phyloP scores from a whole-genome alignment of 2,329 filamentous ascomycete genomes.

The Nemania serpens region DNA sequence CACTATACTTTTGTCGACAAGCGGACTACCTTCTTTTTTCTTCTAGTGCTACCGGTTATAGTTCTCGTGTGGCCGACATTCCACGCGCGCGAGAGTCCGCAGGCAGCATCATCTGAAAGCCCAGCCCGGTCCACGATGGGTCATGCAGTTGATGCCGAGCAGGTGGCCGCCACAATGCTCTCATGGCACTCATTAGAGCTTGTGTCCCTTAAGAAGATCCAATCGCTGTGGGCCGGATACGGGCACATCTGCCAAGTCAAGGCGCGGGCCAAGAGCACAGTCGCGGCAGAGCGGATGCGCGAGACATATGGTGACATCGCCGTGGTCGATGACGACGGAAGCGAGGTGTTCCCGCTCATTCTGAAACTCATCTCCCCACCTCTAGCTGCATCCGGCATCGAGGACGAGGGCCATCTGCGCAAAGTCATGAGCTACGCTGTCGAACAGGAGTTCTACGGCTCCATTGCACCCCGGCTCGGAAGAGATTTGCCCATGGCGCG shows the following conservation, averaged over 20 bases:
- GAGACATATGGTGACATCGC: conserved; percentile 19
- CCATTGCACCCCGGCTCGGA: conserved; percentile 56
- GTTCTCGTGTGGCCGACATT: conserved; percentile 8
- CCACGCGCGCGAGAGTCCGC: not conserved
- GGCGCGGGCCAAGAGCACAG: conserved; percentile 44
- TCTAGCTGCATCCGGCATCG: conserved; percentile 19
- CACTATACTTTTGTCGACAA: not conserved
- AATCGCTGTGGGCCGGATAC: conserved; percentile 57
- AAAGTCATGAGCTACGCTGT: conserved; percentile 71
- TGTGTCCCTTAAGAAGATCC: conserved; percentile 45
- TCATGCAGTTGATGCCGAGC: conserved; percentile 33
- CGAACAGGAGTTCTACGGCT: conserved; percentile 67
- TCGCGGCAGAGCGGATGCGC: conserved; percentile 23
- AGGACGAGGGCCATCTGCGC: conserved; percentile 65
- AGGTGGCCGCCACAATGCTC: conserved; percentile 48
- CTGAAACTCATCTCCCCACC: conserved; percentile 66
- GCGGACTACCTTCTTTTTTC: not conserved
- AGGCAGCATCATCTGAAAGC: not conserved
- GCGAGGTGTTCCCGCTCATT: conserved; percentile 49
- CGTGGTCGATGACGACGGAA: conserved; percentile 16
- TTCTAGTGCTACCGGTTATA: not conserved
- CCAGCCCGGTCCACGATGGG: conserved; percentile 11
- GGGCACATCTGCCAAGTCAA: conserved; percentile 61
- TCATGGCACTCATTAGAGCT: conserved; percentile 48
- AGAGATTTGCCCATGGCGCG: conserved; percentile 34